Percentiles rank a stretch among this genome's conserved stretches.
Conservation (phyloP, 495 filamentous ascomycete species). For the Aspergillus nidulans region DNA sequence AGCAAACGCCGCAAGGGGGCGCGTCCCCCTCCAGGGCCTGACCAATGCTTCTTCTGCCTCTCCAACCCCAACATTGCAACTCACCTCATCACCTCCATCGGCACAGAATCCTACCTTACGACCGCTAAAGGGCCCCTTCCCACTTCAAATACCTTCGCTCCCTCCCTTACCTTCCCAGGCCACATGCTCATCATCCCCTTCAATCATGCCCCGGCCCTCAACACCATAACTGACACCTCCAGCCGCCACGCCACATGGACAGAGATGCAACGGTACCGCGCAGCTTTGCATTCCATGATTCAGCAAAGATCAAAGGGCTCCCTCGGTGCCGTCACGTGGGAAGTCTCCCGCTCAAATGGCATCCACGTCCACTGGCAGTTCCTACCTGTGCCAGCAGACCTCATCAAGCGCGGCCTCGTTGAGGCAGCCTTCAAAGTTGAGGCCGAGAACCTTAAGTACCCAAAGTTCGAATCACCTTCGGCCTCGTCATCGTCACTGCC, state of each 20-base stretch:
- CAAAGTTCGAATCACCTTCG: constrained; percentile 36
- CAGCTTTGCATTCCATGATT: constrained; percentile 67
- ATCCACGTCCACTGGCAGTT: constrained; percentile 96
- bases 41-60: constrained; percentile 91
- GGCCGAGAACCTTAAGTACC: constrained; percentile 71
- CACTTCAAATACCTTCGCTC: constrained; percentile 55
- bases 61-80: constrained; percentile 75
- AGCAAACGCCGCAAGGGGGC: constrained; percentile 47
- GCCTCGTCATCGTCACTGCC: constrained; percentile 19
- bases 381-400: constrained; percentile 64
- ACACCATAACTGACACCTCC: constrained; percentile 54
- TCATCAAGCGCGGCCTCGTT: constrained; percentile 64
- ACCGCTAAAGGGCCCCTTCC: constrained; percentile 88
- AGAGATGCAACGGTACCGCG: constrained; percentile 79
- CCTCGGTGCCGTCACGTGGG: constrained; percentile 84
- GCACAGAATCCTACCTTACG: constrained; percentile 77
- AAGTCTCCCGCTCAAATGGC: constrained; percentile 71
- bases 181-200: constrained; percentile 92
- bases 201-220: constrained; percentile 65
- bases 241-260: constrained; percentile 50
- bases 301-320: constrained; percentile 39
- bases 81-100: constrained; percentile 86
- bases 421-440: constrained; percentile 81
- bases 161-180: constrained; percentile 66
- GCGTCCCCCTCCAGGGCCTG: constrained; percentile 60